Evolutionary conservation across 1,284 basidiomycete genomes (phyloP), one percentile per base, ranked within the genome.

Genomic region (Chalciporus piperatoides): DNA sequence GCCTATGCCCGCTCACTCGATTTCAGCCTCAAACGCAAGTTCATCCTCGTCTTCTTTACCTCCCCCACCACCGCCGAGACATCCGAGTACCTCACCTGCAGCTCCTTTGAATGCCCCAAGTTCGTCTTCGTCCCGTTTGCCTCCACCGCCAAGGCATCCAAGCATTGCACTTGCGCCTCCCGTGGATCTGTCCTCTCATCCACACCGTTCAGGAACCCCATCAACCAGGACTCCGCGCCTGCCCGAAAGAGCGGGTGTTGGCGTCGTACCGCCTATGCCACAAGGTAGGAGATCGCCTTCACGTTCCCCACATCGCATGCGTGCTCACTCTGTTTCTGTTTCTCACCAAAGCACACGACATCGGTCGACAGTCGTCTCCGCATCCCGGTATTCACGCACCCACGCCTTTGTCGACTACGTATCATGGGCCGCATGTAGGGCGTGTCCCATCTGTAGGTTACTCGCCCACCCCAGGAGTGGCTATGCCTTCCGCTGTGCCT

Each of bases 131-230:
- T 35, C 56, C 6, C 19, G 52, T 15, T 23, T 23, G 12, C 25
- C 46, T 30, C 11, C 28, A 14, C 28, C 28, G 4, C 28, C 28
- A 32, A 36, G 41, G 12, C 47, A 42, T 6, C 19, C 40, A 2
- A 43, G 27, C 11, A 27, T 39, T 11, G 19, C 35, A 4, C 8
- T n/a, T 6, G 45, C 54, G 14, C 61, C 63, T 4, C 44, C 17
- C 1, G 42, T 65, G 4, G 45, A 53, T 27, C 33, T 44, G 44
- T 46, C 49, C 8, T 48, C 58, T 0, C 58, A 44, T 27, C 63
- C 59, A 6, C 15, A n/a, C 14, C 38, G 12, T 21, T 17, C 45
- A 15, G 25, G 19, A 15, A 41, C 21, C 0, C 32, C 24, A 7
- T 44, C 49, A n/a, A 39, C 48, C 4, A 41, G 12, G 36, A 17